Base-by-base conservation (phyloP, 2,329 filamentous ascomycete species). In the Teratosphaeria pseudoeucalypti region DNA sequence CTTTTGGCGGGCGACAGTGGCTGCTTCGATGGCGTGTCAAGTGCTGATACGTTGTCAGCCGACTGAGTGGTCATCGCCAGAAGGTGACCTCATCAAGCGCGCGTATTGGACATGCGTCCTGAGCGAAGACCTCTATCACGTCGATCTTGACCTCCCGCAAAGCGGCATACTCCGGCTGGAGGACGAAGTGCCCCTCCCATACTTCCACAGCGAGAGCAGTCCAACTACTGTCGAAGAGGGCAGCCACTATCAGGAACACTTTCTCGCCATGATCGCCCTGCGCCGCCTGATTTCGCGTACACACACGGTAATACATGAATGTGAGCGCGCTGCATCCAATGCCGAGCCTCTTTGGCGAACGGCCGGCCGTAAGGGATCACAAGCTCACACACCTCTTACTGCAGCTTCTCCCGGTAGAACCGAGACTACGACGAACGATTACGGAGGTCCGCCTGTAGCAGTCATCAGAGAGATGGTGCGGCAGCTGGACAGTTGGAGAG, bases 241-340 rank as follows among this genome's bases (percentile, higher is more conserved):
- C 34, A 79, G 80, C 1, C 78, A 83, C 61, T 82, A 81, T 59
- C 78, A 82, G 62, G 79, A 83, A 60, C 78, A 85, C 64, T 85
- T 84, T 67, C 77, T 81, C 2, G 83, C 83, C 0, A 82, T 85
- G 65, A 80, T 86, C 54, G 79, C 82, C 11, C 74, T 86, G 19
- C 75, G 80, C 23, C 75, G 79, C 27, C 71, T 85, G 2, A 79
- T 81, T 43, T 75, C 78, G 1, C 76, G 79, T 26, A 79, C 84
- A 19, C 79, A 85, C 66, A 73, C 73, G 52, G 74, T 75, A 2
- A 75, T 85, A 32, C 79, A 75, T 60, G 78, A 79, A 62, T 75
- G 82, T 84, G 71, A 72, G 80, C 73, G 14, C 39, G 57, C 29
- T n/a, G 34, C 53, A 34, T 55, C 32, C 39, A 37, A 62, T 23